Conservation (phyloP, 202 grass and related monocot species). For the Sporobolus alterniflorus region DNA sequence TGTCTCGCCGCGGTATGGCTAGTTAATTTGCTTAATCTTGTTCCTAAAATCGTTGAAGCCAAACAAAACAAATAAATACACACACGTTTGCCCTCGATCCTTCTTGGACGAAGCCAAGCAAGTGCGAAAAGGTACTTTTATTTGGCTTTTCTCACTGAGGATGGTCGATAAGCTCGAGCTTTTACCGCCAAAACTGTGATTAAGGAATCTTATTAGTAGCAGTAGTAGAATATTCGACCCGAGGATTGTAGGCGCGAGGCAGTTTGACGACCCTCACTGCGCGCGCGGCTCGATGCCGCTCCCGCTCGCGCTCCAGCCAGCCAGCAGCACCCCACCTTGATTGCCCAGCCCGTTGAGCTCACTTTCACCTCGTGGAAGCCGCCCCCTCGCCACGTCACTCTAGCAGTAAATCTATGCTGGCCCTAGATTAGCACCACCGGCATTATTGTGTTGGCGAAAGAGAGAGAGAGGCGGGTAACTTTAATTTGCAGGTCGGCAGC, state of each 20-base stretch:
- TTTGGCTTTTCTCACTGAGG: background rate
- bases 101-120: no score
- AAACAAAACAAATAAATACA: no score
- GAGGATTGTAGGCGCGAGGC: constrained; percentile 4
- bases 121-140: no score
- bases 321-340: background rate
- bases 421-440: background rate
- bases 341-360: background rate
- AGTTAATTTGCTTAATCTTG: no score
- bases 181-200: background rate
- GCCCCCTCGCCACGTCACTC: background rate
- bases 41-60: no score
- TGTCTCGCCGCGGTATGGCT: no score
- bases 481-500: constrained; percentile 10
- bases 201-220: background rate
- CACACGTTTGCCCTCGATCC: no score
- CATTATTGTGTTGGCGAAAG: background rate
- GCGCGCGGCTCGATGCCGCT: constrained; percentile 35
- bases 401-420: background rate
- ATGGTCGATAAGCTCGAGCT: background rate
- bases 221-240: background rate
- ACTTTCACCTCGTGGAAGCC: background rate
- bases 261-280: background rate
- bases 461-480: background rate
- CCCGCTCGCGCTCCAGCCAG: background rate